Evolutionary conservation across 148 eudicot genomes (phyloP).

Genomic region (Bassia scoparia): DNA sequence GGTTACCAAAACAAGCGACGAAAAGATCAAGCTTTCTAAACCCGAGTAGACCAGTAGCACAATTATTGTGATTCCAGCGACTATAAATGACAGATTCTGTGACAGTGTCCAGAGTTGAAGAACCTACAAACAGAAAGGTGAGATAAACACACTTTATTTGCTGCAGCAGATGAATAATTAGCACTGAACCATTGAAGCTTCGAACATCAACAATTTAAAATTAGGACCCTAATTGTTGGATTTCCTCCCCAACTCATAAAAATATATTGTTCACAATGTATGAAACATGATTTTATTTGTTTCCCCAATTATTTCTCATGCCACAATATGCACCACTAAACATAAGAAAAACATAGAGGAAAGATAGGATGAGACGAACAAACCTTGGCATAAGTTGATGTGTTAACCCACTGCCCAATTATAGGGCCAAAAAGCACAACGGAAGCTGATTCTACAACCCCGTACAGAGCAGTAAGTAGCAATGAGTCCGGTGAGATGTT

Average conservation of each 20-base stretch:
- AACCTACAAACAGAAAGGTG: slow-evolving; percentile 42
- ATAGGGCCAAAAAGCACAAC: slow-evolving; percentile 68
- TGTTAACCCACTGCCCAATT: slow-evolving; percentile 67
- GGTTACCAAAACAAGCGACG: slow-evolving; percentile 46
- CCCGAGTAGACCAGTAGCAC: slow-evolving; percentile 42
- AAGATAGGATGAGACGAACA: neutral
- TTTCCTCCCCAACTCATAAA: too few relatives aligned
- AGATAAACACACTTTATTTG: neutral
- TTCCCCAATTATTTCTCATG: too few relatives aligned
- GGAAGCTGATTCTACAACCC: slow-evolving; percentile 81
- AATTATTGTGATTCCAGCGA: slow-evolving; percentile 74
- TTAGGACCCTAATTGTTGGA: neutral
- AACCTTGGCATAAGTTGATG: slow-evolving; percentile 62
- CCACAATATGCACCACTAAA: neutral
- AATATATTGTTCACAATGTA: neutral
- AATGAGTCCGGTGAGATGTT: slow-evolving; percentile 75
- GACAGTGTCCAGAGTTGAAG: slow-evolving; percentile 67
- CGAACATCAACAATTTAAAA: too few relatives aligned
- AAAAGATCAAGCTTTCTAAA: slow-evolving; percentile 40
- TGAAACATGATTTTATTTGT: neutral
- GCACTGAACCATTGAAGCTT: neutral
- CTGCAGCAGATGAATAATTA: neutral
- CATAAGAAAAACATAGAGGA: neutral
- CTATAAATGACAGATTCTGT: slow-evolving; percentile 68
- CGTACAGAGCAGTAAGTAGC: slow-evolving; percentile 78